Conservation (phyloP, 2,329 filamentous ascomycete genomes). For the Fulvia fulva region DNA sequence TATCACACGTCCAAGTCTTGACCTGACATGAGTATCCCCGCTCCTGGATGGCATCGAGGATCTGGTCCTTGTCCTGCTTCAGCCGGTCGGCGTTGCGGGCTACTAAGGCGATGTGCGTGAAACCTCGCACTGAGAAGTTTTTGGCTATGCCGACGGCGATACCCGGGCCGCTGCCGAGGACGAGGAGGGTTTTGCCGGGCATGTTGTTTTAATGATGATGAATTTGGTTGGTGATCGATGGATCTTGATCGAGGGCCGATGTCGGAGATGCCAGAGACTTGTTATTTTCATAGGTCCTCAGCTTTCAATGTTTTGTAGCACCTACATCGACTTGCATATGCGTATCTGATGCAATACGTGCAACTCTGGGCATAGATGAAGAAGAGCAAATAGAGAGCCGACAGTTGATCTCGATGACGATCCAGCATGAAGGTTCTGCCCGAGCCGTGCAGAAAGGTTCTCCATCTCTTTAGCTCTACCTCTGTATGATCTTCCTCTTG, state of each 20-base stretch:
- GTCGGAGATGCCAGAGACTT: background rate
- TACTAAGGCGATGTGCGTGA: conserved; percentile 48
- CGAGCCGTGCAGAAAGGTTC: background rate
- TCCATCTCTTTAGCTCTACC: background rate
- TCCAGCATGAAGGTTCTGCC: background rate
- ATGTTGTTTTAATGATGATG: background rate
- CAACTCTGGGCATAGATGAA: background rate
- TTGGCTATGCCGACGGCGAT: conserved; percentile 44
- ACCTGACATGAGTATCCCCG: conserved; percentile 37
- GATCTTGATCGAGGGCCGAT: background rate
- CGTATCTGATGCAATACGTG: too few relatives aligned
- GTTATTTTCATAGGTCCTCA: background rate
- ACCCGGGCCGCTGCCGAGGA: conserved; percentile 49
- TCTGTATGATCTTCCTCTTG: too few relatives aligned
- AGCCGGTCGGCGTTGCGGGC: conserved; percentile 44
- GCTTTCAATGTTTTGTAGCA: background rate
- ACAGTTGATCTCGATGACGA: background rate
- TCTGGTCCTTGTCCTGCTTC: conserved; percentile 28
- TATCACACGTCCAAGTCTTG: conserved; percentile 44
- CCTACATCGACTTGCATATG: too few relatives aligned
- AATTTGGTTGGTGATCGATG: background rate
- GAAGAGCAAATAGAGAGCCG: background rate
- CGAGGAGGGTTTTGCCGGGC: conserved; percentile 22
- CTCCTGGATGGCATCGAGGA: conserved; percentile 32
- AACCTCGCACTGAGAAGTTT: conserved; percentile 43